Conservation (phyloP, 2,329 filamentous ascomycete genomes). For the Thielaviopsis cerberus region DNA sequence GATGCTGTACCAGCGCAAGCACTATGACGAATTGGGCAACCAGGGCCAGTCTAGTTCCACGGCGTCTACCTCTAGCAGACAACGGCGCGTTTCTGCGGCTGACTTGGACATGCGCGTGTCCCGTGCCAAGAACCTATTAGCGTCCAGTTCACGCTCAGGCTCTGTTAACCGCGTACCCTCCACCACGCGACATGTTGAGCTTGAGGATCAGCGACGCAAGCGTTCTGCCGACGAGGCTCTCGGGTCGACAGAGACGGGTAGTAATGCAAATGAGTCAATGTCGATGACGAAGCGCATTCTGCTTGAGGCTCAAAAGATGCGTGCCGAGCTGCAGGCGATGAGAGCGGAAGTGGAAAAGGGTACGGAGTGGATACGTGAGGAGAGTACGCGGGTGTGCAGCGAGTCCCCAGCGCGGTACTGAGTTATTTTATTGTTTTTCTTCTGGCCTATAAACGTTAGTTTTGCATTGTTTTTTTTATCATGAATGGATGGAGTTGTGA, state of each 20-base stretch:
- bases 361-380: conserved; percentile 27
- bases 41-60: conserved; percentile 18
- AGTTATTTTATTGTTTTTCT: neutral
- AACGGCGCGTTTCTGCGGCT: conserved; percentile 16
- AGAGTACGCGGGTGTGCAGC: conserved; percentile 25
- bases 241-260: conserved; percentile 3
- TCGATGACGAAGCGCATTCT: conserved; percentile 21
- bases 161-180: conserved; percentile 2
- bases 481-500: neutral
- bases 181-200: conserved; percentile 10
- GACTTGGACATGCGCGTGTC: conserved; percentile 10
- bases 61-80: neutral
- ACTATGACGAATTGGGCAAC: conserved; percentile 21
- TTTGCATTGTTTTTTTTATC: neutral
- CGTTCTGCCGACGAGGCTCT: conserved; percentile 17
- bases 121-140: conserved; percentile 5
- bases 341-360: conserved; percentile 28
- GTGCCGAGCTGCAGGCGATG: conserved; percentile 24
- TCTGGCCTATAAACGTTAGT: neutral
- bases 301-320: conserved; percentile 23
- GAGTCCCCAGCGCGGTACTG: conserved; percentile 14
- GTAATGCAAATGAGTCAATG: conserved; percentile 13
- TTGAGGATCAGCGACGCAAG: conserved; percentile 19
- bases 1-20: conserved; percentile 24
- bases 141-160: neutral